These are phyloP conservation scores for Fragaria nilgerrensis DNA, from an alignment of 306 rosid genomes.

Conservation along the genomic window DNA sequence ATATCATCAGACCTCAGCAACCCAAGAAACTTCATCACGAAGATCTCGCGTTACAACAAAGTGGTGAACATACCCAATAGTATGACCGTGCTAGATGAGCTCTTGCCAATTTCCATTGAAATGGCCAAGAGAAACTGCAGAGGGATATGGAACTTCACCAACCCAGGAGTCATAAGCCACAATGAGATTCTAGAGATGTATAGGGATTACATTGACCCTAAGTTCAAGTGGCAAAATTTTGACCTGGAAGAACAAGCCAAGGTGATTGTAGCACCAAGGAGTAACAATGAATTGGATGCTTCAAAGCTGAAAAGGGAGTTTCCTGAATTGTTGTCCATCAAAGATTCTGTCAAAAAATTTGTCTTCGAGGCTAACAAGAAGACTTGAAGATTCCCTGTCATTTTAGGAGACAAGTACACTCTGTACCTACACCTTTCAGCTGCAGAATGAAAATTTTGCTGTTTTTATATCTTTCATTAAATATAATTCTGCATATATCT, in stretches of 20 bases:
- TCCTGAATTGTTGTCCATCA: conserved; percentile 52
- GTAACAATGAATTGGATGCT: conserved; percentile 72
- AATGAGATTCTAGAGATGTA: conserved; percentile 63
- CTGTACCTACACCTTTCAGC: neutral
- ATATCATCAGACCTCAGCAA: conserved; percentile 69
- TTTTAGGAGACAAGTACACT: neutral
- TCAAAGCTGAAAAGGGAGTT: conserved; percentile 61
- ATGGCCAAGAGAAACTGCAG: conserved; percentile 62
- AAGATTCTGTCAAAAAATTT: conserved; percentile 55
- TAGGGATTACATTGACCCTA: conserved; percentile 53
- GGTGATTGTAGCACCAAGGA: conserved; percentile 63
- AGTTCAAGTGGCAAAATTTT: conserved; percentile 61
- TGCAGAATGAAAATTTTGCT: neutral
- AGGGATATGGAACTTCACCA: conserved; percentile 84
- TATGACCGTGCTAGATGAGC: conserved; percentile 76
- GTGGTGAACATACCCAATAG: conserved; percentile 75
- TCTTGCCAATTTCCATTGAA: conserved; percentile 62
- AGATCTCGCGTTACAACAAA: conserved; percentile 53
- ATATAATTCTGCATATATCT: neutral
- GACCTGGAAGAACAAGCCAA: conserved; percentile 61
- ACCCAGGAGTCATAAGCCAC: conserved; percentile 74
- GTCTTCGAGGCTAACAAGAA: conserved; percentile 67
- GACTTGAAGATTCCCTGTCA: conserved; percentile 29
- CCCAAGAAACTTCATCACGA: conserved; percentile 76
- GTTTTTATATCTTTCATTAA: neutral